These are phyloP conservation scores for Ascochyta rabiei DNA, from an alignment of 2,329 filamentous ascomycete genomes.

Conservation along the genomic window DNA sequence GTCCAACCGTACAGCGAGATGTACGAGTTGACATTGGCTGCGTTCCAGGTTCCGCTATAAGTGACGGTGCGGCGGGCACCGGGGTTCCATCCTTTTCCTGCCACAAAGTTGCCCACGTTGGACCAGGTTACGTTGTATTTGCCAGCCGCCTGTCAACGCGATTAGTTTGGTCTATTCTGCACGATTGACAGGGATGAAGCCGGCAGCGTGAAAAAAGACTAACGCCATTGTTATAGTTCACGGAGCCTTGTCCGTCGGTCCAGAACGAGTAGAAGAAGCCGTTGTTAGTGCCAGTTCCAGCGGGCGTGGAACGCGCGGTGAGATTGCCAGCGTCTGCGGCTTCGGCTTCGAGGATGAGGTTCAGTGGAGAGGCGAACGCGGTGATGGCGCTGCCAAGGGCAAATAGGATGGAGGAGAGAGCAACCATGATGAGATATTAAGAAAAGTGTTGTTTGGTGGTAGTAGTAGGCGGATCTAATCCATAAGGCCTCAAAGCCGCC, in stretches of 20 bases:
- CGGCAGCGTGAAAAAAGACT: neutral
- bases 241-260: constrained; percentile 58
- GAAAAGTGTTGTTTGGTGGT: constrained; percentile 21
- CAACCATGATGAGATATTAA: constrained; percentile 32
- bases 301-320: constrained; percentile 26
- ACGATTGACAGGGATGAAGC: neutral
- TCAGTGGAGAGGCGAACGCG: constrained; percentile 37
- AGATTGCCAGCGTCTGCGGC: constrained; percentile 17
- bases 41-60: constrained; percentile 56
- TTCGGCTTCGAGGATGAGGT: constrained; percentile 27
- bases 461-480: neutral
- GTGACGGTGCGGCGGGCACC: constrained; percentile 56
- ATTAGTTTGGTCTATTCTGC: neutral
- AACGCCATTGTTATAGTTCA: constrained; percentile 61
- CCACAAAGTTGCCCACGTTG: constrained; percentile 61
- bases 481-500: neutral
- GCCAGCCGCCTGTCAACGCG: constrained; percentile 43
- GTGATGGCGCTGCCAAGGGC: constrained; percentile 35
- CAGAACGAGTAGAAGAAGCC: constrained; percentile 58
- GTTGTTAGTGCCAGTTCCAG: constrained; percentile 37
- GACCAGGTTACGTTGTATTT: constrained; percentile 58
- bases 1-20: constrained; percentile 66
- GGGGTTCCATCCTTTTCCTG: constrained; percentile 62
- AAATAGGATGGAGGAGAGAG: constrained; percentile 37
- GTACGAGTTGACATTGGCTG: constrained; percentile 57